Conservation (phyloP, 441 rosid species). For the Populus trichocarpa region DNA sequence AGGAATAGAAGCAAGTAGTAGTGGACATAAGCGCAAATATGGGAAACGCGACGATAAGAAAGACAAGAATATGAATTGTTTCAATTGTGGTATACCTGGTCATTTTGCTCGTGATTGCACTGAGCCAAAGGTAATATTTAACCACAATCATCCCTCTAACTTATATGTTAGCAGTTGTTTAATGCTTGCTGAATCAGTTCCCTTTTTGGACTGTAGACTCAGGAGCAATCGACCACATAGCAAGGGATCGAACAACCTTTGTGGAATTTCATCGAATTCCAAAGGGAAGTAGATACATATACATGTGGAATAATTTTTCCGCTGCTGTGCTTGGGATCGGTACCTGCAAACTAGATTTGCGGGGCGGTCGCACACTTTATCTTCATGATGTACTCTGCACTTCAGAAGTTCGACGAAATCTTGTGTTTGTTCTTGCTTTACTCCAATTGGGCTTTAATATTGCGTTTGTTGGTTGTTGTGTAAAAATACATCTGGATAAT, state of each 20-base stretch:
- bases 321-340: too few relatives aligned
- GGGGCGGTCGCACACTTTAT: too few relatives aligned
- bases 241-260: neutral
- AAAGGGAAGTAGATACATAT: too few relatives aligned
- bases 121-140: neutral
- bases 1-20: too few relatives aligned
- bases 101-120: neutral
- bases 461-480: neutral
- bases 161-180: neutral
- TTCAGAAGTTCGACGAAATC: neutral
- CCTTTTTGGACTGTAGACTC: accelerated
- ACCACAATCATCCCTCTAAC: neutral
- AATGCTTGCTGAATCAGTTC: neutral
- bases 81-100: neutral
- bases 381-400: neutral
- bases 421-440: too few relatives aligned
- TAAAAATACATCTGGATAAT: neutral
- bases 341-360: too few relatives aligned
- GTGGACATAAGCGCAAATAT: too few relatives aligned
- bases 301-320: too few relatives aligned
- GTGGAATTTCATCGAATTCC: neutral
- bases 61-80: too few relatives aligned
- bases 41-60: too few relatives aligned
- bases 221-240: neutral
- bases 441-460: neutral